Conservation (phyloP, 2,329 filamentous ascomycete species). For the Colletotrichum chlorophyti region DNA sequence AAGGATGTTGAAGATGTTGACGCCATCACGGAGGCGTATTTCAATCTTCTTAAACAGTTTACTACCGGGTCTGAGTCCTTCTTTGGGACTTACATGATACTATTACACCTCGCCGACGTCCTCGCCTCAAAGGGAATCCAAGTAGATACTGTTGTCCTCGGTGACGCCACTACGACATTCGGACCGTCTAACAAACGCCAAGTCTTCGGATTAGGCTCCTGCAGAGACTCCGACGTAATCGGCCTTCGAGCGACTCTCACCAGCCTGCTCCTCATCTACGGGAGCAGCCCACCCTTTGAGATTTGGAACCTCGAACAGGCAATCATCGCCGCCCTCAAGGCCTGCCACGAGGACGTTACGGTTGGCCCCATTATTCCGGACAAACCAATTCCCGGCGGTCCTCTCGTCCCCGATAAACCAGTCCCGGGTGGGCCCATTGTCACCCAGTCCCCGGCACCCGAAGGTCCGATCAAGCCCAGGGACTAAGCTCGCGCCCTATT, state of each 20-base stretch:
- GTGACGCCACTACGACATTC: conserved; percentile 11
- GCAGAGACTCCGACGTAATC: conserved; percentile 29
- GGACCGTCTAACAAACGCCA: conserved; percentile 24
- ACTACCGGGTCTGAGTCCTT: neutral
- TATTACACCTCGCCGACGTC: conserved; percentile 27
- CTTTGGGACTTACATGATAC: conserved; percentile 16
- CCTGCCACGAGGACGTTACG: conserved; percentile 22
- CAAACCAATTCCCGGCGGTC: conserved; percentile 37
- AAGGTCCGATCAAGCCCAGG: conserved; percentile 22
- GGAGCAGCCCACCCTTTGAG: conserved; percentile 19
- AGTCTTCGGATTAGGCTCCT: conserved; percentile 28
- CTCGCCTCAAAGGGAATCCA: conserved; percentile 21
- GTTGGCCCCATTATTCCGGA: conserved; percentile 31
- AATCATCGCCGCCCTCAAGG: conserved; percentile 29
- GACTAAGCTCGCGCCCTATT: conserved; percentile 2
- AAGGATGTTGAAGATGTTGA: neutral
- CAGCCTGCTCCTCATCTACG: conserved; percentile 27
- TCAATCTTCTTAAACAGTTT: neutral
- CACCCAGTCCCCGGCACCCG: conserved; percentile 22
- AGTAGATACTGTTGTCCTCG: conserved; percentile 17
- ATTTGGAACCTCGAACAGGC: conserved; percentile 30
- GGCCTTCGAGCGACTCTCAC: conserved; percentile 29
- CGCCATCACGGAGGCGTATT: neutral
- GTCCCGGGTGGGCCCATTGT: conserved; percentile 38
- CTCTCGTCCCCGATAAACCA: conserved; percentile 37